phyloP scores from a whole-genome alignment of 345 rosid species.

The Acer yangbiense region DNA sequence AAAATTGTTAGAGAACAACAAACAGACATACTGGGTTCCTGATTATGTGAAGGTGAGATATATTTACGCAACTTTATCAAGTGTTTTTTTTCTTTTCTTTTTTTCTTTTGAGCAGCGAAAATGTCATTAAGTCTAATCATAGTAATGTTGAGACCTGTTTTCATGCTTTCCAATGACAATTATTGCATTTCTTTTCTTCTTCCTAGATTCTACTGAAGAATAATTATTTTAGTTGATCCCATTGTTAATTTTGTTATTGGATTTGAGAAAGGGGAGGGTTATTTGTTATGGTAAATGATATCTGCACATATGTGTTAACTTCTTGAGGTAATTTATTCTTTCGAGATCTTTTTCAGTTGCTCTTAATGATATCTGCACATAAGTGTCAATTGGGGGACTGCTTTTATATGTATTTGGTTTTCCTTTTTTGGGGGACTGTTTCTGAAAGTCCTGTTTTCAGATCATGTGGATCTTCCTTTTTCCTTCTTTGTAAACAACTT shows the following conservation, averaged over 20 bases:
- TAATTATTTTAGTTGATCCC: not conserved
- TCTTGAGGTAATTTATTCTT: too few species aligned
- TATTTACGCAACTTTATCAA: not conserved
- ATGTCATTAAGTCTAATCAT: not conserved
- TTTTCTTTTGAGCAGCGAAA: too few species aligned
- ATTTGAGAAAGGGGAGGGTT: not conserved
- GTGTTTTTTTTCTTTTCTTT: too few species aligned
- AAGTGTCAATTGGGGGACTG: not conserved
- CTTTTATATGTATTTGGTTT: not conserved
- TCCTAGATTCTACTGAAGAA: not conserved
- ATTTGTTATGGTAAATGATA: not conserved
- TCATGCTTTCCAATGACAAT: not conserved
- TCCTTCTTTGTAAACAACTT: not conserved
- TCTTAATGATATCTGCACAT: too few species aligned
- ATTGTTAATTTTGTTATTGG: not conserved
- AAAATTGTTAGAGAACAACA: constrained; percentile 79
- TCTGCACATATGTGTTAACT: not conserved
- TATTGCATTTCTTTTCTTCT: not conserved
- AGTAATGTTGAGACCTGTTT: not conserved
- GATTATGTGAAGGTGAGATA: constrained; percentile 84
- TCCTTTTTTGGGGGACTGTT: not conserved
- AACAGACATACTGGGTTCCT: constrained; percentile 97
- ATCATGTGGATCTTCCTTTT: not conserved
- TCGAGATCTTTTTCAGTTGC: not conserved
- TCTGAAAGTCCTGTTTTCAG: not conserved